Base-by-base conservation (phyloP, 1,139 yeast genomes). In the Candida sojae region DNA sequence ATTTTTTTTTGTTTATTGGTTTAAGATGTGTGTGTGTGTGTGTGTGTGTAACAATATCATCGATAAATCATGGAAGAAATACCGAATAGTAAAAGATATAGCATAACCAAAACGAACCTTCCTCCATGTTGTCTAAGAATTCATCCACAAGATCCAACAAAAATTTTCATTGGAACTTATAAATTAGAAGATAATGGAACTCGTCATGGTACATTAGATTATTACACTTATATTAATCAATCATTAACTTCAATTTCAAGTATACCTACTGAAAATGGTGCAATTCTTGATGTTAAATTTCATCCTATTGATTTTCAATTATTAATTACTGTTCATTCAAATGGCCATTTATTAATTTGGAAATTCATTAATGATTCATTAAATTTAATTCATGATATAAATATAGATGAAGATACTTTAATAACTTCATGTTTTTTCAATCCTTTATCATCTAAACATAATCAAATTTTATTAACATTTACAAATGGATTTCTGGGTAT, bases 41-140 rank as follows among this genome's bases (percentile, higher is more conserved):
- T 17, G 21, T 17, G 21, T 17, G 21, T 3, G 2, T 17, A 17
- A 17, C 21, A 17, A 17, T 2, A 17, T 17, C 21, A 17, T 17
- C 21, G 3, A 17, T 17, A 3, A 17, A 17, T 17, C 5, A 42
- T 43, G 40, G 45, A 38, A 35, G 26, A 12, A 43, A 13, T 32
- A 39, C 39, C 45, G 28, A 34, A 33, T 9, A 51, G 55, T 51
- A 48, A 56, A 45, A 52, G 74, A 45, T 41, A 62, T 10, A 60
- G 66, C 10, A 52, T 61, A 1, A 59, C 71, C 8, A 67, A 63
- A 39, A 75, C 91, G 0, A 66, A 68, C 1, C 68, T 84, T 4
- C 98, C 98, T 0, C 97, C 98, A 1, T 93, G 98, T 61, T 85
- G 91, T 48, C 66, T 92, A 7, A 70, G 84, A 42, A 73, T 82